Conservation (phyloP, 2,329 filamentous ascomycete species). For the Aspergillus latus region DNA sequence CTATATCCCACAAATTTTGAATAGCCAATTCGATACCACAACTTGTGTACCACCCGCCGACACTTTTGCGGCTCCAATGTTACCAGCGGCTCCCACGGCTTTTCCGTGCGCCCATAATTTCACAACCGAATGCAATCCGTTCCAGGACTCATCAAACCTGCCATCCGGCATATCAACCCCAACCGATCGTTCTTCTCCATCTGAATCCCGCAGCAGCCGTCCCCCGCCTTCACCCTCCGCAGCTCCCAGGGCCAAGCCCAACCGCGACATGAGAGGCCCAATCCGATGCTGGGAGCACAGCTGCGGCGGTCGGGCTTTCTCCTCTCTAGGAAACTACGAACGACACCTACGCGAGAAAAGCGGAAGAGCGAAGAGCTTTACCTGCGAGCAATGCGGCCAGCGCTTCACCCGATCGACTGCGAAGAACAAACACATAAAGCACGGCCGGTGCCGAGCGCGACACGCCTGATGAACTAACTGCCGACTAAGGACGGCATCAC, state of each 20-base stretch:
- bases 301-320: slow-evolving; percentile 15
- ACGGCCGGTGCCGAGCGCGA: slow-evolving; percentile 9
- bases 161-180: not conserved
- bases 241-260: not conserved
- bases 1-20: not conserved
- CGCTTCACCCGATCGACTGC: slow-evolving; percentile 13
- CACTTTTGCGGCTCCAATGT: not conserved
- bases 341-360: slow-evolving; percentile 14
- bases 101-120: not conserved
- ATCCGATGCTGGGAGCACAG: slow-evolving; percentile 15
- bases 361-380: slow-evolving; percentile 11
- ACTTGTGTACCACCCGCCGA: not conserved
- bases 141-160: not conserved
- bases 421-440: slow-evolving; percentile 14
- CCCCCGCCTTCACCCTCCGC: not conserved
- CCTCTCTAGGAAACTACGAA: slow-evolving; percentile 14
- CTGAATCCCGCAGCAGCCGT: not conserved
- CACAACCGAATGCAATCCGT: not conserved
- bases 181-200: slow-evolving; percentile 1
- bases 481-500: not conserved
- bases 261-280: slow-evolving; percentile 3
- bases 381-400: slow-evolving; percentile 13
- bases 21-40: not conserved
- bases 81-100: not conserved
- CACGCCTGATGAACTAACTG: not conserved